Base-by-base conservation (phyloP, 768 basidiomycete species). In the Tricholoma sp. region DNA sequence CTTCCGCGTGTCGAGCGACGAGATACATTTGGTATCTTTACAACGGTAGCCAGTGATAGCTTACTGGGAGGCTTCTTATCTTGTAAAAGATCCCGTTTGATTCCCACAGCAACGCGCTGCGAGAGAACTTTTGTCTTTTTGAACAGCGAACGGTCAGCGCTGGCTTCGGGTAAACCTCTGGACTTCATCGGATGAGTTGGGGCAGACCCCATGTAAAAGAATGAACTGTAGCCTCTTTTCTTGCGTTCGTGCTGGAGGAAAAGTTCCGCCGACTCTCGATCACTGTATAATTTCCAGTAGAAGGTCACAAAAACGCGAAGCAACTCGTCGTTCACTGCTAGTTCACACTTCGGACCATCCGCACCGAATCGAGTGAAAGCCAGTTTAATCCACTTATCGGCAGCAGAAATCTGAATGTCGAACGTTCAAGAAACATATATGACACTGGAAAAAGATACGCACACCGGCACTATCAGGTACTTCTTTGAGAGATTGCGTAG, bases 271-370 rank as follows among this genome's bases (percentile, higher is more conserved):
- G 53, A 57, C 15, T 58, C 31, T 10, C 34, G 33, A n/a, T 33
- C 32, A 2, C 55, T 18, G 53, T 54, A 63, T 31, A 68, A 48
- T 15, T 52, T 56, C 66, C 65, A 68, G 45, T 66, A 67, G 33
- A 66, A 61, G 4, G 53, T 42, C 24, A 68, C 58, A 47, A 68
- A 68, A 28, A 59, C 50, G 50, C 45, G 41, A 41, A 56, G 49
- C 39, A 42, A 59, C 42, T 59, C 39, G 15, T 50, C 33, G 56
- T 61, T 60, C 6, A 47, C 6, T 15, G 51, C n/a, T n/a, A 50
- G 32, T 18, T 45, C 8, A 8, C 28, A 29, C 28, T 53, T 15
- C 39, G 28, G 50, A 36, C 17, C 24, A 45, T 53, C 42, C 15
- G n/a, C 32, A 20, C 37, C n/a, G 29, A 34, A 33, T 32, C 34